Evolutionary conservation across 352 stramenopile species (phyloP).

Genomic region (Phytophthora brassicae): DNA sequence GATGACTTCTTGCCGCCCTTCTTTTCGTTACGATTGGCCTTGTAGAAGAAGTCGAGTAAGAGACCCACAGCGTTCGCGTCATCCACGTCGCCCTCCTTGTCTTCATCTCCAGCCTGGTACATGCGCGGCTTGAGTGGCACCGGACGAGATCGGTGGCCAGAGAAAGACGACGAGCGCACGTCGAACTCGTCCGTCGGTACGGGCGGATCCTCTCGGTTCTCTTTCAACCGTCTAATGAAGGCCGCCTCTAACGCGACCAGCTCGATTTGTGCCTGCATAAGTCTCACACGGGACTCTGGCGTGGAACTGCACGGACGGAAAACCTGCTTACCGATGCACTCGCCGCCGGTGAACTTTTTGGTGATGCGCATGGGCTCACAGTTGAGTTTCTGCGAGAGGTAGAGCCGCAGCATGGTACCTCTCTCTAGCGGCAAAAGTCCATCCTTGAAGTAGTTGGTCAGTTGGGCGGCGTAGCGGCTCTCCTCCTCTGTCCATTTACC

Average conservation of each 20-base stretch:
- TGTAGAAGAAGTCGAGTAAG: slow-evolving; percentile 83
- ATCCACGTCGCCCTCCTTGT: slow-evolving; percentile 42
- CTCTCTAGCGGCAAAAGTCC: slow-evolving; percentile 78
- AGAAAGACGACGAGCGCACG: slow-evolving; percentile 18
- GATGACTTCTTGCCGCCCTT: slow-evolving; percentile 25
- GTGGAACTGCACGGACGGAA: slow-evolving; percentile 77
- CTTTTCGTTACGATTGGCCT: slow-evolving; percentile 68
- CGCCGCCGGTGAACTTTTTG: slow-evolving; percentile 91
- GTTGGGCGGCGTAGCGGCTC: slow-evolving; percentile 65
- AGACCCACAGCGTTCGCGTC: slow-evolving; percentile 71
- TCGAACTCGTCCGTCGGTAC: slow-evolving; percentile 56
- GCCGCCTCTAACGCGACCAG: slow-evolving; percentile 70
- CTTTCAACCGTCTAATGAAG: slow-evolving; percentile 79
- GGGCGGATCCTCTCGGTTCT: slow-evolving; percentile 74
- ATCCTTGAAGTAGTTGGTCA: slow-evolving; percentile 88
- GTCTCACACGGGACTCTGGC: slow-evolving; percentile 57
- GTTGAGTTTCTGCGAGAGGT: slow-evolving; percentile 92
- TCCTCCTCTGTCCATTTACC: slow-evolving; percentile 89
- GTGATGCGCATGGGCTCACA: slow-evolving; percentile 93
- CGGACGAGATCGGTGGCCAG: slow-evolving; percentile 20
- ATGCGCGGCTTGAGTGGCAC: slow-evolving; percentile 34
- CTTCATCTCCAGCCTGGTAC: slow-evolving; percentile 24
- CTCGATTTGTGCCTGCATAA: slow-evolving; percentile 78
- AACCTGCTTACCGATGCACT: slow-evolving; percentile 91
- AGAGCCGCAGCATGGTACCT: slow-evolving; percentile 89